Base-by-base conservation (phyloP, 495 filamentous ascomycete species). In the Talaromyces borbonicus region DNA sequence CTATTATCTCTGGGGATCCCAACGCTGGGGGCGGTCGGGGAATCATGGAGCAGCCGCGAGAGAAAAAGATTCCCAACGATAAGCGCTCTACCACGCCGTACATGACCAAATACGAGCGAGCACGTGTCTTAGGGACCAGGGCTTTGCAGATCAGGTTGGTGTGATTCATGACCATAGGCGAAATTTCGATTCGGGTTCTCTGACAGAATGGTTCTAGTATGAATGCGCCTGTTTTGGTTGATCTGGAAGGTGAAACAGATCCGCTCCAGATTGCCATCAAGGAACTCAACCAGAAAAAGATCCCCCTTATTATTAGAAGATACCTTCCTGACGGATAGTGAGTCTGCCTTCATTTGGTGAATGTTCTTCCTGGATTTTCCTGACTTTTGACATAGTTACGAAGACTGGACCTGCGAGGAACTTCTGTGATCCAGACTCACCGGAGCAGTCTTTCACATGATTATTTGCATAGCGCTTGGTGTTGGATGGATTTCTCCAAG, bases 361-460 rank as follows among this genome's bases (percentile, higher is more conserved):
- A 4, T n/a, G 31, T 27, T 19, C 16, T 16, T n/a, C 16, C 6
- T 24, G 53, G 30, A 18, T 36, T 56, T 23, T 30, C 44, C 20
- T 33, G 27, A 57, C 54, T 56, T 64, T 45, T 23, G 26, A 16
- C 20, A 23, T 49, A 95, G 90, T 68, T 98, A 98, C 60, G 92
- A 98, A 72, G 92, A 98, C 64, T 98, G 92, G 92, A 92, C 87
- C 43, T 95, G 89, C 68, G 92, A 98, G 69, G 92, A 98, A 59
- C 72, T 98, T 25, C 73, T 94, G 31, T 80, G 61, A 49, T 53
- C 32, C 8, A 29, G 26, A 8, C 15, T 26, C 5, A n/a, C 16
- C 26, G 18, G 19, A 3, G 20, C 22, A 27, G 36, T 39, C 29
- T 7, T 6, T 38, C 25, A 43, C 14, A 14, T 27, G 26, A 19